phyloP scores from a whole-genome alignment of 768 basidiomycete genomes.

The Rubroboletus satanas region DNA sequence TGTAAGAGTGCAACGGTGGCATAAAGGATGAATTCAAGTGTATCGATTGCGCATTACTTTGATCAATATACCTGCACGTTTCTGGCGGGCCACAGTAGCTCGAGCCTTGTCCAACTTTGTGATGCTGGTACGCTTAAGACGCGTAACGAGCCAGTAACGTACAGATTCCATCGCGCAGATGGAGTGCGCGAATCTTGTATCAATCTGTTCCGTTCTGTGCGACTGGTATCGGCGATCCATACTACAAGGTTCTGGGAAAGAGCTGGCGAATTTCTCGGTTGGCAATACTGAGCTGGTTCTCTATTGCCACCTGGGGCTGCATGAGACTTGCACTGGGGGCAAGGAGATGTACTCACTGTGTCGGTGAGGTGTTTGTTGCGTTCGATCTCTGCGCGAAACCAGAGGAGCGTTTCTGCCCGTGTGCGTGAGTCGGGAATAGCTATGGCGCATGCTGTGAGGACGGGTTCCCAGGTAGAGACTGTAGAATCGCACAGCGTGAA shows the following conservation, averaged over 20 bases:
- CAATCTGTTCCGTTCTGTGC: not conserved
- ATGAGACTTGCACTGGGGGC: constrained; percentile 9
- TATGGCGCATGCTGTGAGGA: constrained; percentile 27
- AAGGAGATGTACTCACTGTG: constrained; percentile 38
- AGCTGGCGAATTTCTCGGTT: constrained; percentile 61
- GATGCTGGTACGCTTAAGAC: not conserved
- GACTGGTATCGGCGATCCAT: not conserved
- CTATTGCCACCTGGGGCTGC: constrained; percentile 47
- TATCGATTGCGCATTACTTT: not conserved
- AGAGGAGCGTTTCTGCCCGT: constrained; percentile 61
- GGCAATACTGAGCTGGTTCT: constrained; percentile 53
- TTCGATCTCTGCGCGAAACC: constrained; percentile 74
- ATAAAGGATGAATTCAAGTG: not conserved
- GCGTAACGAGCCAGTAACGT: not conserved
- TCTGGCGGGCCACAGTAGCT: not conserved
- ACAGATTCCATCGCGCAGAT: not conserved
- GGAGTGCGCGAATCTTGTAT: not conserved
- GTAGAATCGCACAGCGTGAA: constrained; percentile 50
- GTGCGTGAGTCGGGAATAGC: constrained; percentile 60
- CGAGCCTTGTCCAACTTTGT: not conserved
- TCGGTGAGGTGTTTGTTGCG: constrained; percentile 52
- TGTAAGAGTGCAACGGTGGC: not conserved
- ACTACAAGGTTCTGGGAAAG: constrained; percentile 32
- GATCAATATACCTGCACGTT: constrained; percentile 1
- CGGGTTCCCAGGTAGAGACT: not conserved